These are phyloP conservation scores for Neoscytalidium dimidiatum DNA, from an alignment of 2,329 filamentous ascomycete species.

Conservation along the genomic window DNA sequence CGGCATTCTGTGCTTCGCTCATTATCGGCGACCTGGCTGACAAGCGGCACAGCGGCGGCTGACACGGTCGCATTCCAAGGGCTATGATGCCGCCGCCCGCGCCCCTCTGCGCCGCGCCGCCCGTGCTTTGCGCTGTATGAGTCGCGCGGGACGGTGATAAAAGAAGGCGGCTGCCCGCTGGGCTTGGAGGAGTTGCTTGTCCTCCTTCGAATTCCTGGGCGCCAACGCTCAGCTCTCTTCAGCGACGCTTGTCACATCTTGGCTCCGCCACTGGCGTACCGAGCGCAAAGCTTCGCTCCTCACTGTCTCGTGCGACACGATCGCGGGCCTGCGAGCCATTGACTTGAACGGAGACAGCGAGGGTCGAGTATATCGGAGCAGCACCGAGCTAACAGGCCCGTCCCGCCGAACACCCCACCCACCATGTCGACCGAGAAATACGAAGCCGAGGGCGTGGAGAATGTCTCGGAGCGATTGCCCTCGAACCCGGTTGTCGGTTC, in stretches of 20 bases:
- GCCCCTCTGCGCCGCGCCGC: too few relatives aligned
- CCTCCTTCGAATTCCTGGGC: background rate
- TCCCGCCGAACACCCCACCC: background rate
- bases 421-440: constrained; percentile 5
- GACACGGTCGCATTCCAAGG: background rate
- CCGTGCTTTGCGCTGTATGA: background rate
- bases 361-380: background rate
- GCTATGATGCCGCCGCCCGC: background rate
- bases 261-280: background rate
- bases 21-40: background rate
- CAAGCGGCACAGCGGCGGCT: background rate
- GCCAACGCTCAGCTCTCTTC: background rate
- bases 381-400: background rate
- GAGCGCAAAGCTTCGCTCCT: background rate
- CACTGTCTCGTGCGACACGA: too few relatives aligned
- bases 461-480: background rate
- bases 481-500: background rate
- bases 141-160: background rate
- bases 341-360: too few relatives aligned
- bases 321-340: too few relatives aligned
- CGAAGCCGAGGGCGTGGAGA: background rate
- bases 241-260: background rate
- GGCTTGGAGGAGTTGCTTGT: background rate
- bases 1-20: background rate
- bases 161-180: background rate